A percentile compares a stretch with the other conserved stretches of the same genome.
These are phyloP conservation scores for Neurospora sp. DNA, from an alignment of 495 filamentous ascomycete species.

Conservation along the genomic window DNA sequence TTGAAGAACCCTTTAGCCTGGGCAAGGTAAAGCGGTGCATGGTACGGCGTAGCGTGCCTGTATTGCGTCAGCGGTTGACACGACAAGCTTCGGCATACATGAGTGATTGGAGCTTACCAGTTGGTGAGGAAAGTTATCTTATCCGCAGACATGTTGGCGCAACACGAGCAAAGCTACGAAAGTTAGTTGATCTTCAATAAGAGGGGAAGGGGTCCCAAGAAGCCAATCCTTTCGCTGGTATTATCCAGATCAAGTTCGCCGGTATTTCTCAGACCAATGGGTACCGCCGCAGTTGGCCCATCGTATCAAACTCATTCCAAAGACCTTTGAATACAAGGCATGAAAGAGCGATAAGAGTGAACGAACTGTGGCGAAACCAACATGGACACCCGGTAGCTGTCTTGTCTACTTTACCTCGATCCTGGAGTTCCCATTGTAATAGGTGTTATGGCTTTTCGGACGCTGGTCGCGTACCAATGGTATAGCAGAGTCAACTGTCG, in stretches of 20 bases:
- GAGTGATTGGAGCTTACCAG: slow-evolving; percentile 37
- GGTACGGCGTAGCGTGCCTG: slow-evolving; percentile 66
- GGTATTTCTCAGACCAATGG: slow-evolving; percentile 31
- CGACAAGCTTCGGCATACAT: slow-evolving; percentile 4
- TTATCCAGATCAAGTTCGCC: slow-evolving; percentile 74
- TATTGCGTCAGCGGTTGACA: slow-evolving; percentile 9
- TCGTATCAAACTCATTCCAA: neutral
- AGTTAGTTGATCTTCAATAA: slow-evolving; percentile 22
- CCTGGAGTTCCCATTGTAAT: neutral
- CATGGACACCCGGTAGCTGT: neutral
- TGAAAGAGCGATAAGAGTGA: neutral
- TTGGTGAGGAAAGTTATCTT: slow-evolving; percentile 69
- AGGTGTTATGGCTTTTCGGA: neutral
- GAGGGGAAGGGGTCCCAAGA: slow-evolving; percentile 39
- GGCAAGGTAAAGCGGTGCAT: slow-evolving; percentile 60
- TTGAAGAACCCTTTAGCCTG: slow-evolving; percentile 61
- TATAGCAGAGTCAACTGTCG: neutral
- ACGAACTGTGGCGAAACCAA: neutral
- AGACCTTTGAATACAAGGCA: neutral
- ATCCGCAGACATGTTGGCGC: slow-evolving; percentile 55
- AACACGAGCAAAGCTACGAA: slow-evolving; percentile 20
- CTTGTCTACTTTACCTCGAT: neutral
- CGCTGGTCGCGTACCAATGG: neutral
- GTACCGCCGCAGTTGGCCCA: neutral
- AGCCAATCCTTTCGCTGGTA: slow-evolving; percentile 76